phyloP scores from a whole-genome alignment of 441 rosid species.

The Populus tomentosa region DNA sequence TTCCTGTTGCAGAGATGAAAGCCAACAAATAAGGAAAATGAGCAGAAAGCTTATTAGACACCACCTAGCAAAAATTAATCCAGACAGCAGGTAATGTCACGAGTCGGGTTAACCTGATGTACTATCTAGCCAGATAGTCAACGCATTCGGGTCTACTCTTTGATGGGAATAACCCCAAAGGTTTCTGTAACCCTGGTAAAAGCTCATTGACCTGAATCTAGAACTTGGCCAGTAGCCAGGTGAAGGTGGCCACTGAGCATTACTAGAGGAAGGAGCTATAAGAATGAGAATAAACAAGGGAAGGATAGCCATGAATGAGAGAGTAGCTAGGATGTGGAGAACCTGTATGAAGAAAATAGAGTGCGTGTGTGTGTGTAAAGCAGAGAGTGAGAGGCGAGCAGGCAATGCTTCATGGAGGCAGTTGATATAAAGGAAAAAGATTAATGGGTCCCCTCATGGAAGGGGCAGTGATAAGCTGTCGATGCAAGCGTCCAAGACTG shows the following conservation, averaged over 20 bases:
- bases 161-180: conserved; percentile 93
- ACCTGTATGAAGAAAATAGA: conserved; percentile 15
- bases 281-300: conserved; percentile 31
- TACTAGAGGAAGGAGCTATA: conserved; percentile 36
- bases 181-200: conserved; percentile 60
- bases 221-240: conserved; percentile 96
- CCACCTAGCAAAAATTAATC: neutral
- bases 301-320: conserved; percentile 33
- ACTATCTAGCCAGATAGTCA: conserved; percentile 84
- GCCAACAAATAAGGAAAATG: neutral
- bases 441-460: conserved; percentile 14
- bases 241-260: conserved; percentile 70
- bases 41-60: neutral
- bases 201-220: conserved; percentile 59
- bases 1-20: conserved; percentile 36
- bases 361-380: too few species aligned
- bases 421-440: conserved; percentile 16
- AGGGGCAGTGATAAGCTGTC: neutral
- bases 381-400: conserved; percentile 19
- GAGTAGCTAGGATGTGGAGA: conserved; percentile 6
- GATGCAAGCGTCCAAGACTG: neutral
- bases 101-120: conserved; percentile 46
- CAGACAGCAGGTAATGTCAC: neutral
- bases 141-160: conserved; percentile 48
- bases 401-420: neutral